Evolutionary conservation across 2,329 filamentous ascomycete species (phyloP), one percentile per base, ranked within the genome.

Genomic region (Aspergillus fijiensis): DNA sequence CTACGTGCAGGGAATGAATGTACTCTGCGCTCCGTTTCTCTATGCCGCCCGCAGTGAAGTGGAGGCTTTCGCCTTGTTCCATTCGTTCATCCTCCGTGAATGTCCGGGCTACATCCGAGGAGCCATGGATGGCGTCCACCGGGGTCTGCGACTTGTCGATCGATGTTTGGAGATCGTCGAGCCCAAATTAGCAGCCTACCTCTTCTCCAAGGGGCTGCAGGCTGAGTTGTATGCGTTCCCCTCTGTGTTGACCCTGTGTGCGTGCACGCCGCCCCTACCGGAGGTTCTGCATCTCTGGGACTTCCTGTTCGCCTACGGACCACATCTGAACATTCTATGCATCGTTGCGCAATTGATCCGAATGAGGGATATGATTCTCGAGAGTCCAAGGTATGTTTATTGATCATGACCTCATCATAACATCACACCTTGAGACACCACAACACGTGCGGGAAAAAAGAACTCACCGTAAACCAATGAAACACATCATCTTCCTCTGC

Each of bases 1-100:
- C 47, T 99, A 99, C 70, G 94, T 99, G 2, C 95, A 99, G 77
- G 95, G 95, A 66, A 98, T 99, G 94, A 99, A 99, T 73, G 95
- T 99, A 47, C 85, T 99, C 16, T 94, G 93, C 10, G 95, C 95
- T 0, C 95, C 95, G 0, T 97, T 99, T 72, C 82, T 99, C 50
- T 99, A 99, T 74, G 92, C 92, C 5, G 93, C 95, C 1, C 88
- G 92, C 60, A 96, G 92, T 74, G 95, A 99, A 78, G 89, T 93
- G 6, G 93, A 99, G 78, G 95, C 95, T 2, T 99, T 96, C 69
- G 89, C 91, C 5, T 89, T 92, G 1, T 97, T 99, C 70, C 88
- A 96, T 73, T 88, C 87, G 49, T 89, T 97, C 64, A 87, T 99
- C 64, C 96, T 92, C 1, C 83, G 85, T 58, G 94, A 98, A 75